phyloP scores from a whole-genome alignment of 2,329 filamentous ascomycete genomes.

The Pseudopyrenochaeta lycopersici region DNA sequence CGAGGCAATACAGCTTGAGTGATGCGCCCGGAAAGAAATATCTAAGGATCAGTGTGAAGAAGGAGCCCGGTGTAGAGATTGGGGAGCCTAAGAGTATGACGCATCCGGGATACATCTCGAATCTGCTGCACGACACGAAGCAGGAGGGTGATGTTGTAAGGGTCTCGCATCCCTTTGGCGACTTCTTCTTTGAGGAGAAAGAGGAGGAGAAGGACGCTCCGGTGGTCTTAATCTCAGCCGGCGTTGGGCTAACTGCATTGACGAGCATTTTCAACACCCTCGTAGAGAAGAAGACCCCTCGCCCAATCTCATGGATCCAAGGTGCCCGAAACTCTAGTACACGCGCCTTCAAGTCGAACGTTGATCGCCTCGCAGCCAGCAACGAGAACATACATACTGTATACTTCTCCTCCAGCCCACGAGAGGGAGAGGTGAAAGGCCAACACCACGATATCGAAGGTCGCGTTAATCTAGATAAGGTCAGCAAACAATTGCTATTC shows the following conservation, averaged over 20 bases:
- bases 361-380: slow-evolving; percentile 55
- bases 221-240: slow-evolving; percentile 72
- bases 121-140: slow-evolving; percentile 71
- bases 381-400: slow-evolving; percentile 61
- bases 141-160: slow-evolving; percentile 69
- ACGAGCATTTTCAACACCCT: slow-evolving; percentile 70
- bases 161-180: slow-evolving; percentile 70
- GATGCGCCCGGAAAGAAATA: slow-evolving; percentile 68
- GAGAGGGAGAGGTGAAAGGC: slow-evolving; percentile 56
- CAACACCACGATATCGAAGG: slow-evolving; percentile 68
- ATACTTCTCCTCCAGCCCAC: slow-evolving; percentile 66
- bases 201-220: slow-evolving; percentile 57
- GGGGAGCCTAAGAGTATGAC: slow-evolving; percentile 57
- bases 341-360: slow-evolving; percentile 65
- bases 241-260: slow-evolving; percentile 74
- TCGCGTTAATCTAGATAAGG: slow-evolving; percentile 65
- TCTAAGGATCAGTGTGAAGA: slow-evolving; percentile 77
- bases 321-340: slow-evolving; percentile 61
- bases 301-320: slow-evolving; percentile 71
- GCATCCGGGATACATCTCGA: slow-evolving; percentile 73
- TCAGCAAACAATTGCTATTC: slow-evolving; percentile 66
- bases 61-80: slow-evolving; percentile 64
- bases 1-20: slow-evolving; percentile 77
- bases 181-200: slow-evolving; percentile 67
- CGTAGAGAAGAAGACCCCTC: slow-evolving; percentile 33